Base-by-base conservation (phyloP, 345 rosid genomes). In the Rhodamnia argentea region DNA sequence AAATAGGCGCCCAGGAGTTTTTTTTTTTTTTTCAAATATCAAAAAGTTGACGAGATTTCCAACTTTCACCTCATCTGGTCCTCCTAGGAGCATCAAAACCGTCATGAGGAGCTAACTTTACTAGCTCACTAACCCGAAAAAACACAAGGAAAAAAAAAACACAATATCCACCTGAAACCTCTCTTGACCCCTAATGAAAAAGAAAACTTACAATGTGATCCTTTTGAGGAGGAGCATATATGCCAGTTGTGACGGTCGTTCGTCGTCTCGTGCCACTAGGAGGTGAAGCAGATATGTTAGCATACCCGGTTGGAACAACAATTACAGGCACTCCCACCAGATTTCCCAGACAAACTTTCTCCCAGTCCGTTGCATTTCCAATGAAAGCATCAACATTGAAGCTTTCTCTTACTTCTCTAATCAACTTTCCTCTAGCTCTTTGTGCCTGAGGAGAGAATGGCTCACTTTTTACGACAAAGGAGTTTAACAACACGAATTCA, bases 321-420 rank as follows among this genome's bases (percentile, higher is more conserved):
- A 95, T 83, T 26, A 94, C 92, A 5, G 98, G 99, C 56, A 96
- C 78, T 44, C 99, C 99, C 22, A 94, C 98, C 4, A 95, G 95
- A 92, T 96, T 96, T 87, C 98, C 99, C 91, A 95, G 23, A 89
- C 98, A 93, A 13, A 94, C 94, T 91, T 87, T 96, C 91, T 96
- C 99, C 98, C 98, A 95, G 40, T 96, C 99, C 0, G 94, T 96
- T 60, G 93, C 98, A 85, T 94, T 95, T 84, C 97, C 99, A 13
- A 96, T 86, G 89, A 95, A 95, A 37, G 97, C 99, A 86, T 96
- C 98, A 0, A 95, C 96, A 0, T 86, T 92, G 86, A 96, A 94
- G 85, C 94, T 90, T 83, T 93, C 92, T 86, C 93, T 88, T 50
- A 96, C 98, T 92, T 96, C 98, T 29, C 87, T 89, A 27, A 96